Base-by-base conservation (phyloP, 2,329 filamentous ascomycete species). In the Aspergillus fischeri region DNA sequence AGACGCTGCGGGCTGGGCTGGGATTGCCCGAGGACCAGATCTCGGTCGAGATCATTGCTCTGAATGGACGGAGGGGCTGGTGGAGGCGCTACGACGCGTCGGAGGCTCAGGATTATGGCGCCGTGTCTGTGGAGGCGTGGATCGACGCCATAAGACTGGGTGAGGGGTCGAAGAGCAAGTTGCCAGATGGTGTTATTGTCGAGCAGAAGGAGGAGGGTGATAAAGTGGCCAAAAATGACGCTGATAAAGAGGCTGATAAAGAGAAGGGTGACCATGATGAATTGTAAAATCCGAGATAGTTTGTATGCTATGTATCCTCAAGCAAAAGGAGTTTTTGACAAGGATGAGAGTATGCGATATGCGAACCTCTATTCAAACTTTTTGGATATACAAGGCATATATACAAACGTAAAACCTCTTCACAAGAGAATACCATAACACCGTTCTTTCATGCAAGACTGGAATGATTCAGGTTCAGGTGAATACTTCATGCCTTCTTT, bases 71-170 rank as follows among this genome's bases (percentile, higher is more conserved):
- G 67, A 86, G 92, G 54, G 83, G 84, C 45, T 99, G 94, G 94
- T 95, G 87, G 84, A 88, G 89, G 67, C 84, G 83, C 57, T 94
- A 90, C 72, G 77, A 84, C 50, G 51, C 68, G 3, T 85, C 82
- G 6, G 73, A 75, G 8, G 72, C 75, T 17, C 86, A 86, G 48
- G 84, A 83, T 54, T 75, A 68, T 49, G 64, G 67, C 3, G 70
- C 80, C 25, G 79, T 83, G 54, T 83, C 81, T 27, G 78, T 99
- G 29, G 91, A 96, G 77, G 78, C 79, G 60, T 99, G 93, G 91
- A 85, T 99, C 58, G 94, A 99, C 68, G 82, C 85, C n/a, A 91
- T 97, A 60, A 87, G 91, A 41, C 83, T 99, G 80, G 91, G 92
- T 53, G 93, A 97, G 70, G 89, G 91, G 2, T 77, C 83, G 58